Evolutionary conservation across 2,329 filamentous ascomycete species (phyloP).

Genomic region (Xylaria sp.): DNA sequence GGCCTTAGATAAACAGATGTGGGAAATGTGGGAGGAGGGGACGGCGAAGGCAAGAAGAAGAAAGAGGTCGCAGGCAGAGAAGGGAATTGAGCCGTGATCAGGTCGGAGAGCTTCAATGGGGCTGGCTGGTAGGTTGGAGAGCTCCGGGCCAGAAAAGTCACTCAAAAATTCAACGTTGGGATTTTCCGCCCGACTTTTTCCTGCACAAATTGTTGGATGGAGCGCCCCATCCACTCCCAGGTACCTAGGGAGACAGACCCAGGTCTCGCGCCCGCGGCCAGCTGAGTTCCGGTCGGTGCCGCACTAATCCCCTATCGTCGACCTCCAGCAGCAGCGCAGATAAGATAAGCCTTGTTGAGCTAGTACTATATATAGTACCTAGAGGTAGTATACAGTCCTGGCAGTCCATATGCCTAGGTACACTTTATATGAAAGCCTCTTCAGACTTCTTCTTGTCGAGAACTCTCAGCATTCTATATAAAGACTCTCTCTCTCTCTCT

Average conservation of each 20-base stretch:
- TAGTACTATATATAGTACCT: no score
- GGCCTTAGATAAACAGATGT: slow-evolving; percentile 2
- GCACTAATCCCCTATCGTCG: background rate
- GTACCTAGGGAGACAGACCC: background rate
- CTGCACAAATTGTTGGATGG: background rate
- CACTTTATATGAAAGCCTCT: no score
- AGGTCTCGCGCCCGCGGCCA: background rate
- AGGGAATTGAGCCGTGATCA: slow-evolving; percentile 2
- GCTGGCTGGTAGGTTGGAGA: slow-evolving; percentile 21
- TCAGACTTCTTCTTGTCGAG: no score
- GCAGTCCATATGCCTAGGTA: no score
- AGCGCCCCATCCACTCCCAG: background rate
- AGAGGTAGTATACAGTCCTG: no score
- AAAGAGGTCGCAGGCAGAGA: background rate
- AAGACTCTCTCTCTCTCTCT: no score
- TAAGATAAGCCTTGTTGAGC: background rate
- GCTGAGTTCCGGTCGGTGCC: slow-evolving; percentile 1
- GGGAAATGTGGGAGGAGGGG: slow-evolving; percentile 5
- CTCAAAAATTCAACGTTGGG: slow-evolving; percentile 32
- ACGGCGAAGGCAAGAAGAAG: slow-evolving; percentile 2
- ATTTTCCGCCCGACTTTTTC: slow-evolving; percentile 33
- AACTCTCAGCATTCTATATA: no score
- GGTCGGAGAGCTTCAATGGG: slow-evolving; percentile 16
- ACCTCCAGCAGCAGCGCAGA: background rate
- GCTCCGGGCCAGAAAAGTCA: slow-evolving; percentile 26